Base-by-base conservation (phyloP, 176 grass and related monocot genomes). In the Musa troglodytarum region DNA sequence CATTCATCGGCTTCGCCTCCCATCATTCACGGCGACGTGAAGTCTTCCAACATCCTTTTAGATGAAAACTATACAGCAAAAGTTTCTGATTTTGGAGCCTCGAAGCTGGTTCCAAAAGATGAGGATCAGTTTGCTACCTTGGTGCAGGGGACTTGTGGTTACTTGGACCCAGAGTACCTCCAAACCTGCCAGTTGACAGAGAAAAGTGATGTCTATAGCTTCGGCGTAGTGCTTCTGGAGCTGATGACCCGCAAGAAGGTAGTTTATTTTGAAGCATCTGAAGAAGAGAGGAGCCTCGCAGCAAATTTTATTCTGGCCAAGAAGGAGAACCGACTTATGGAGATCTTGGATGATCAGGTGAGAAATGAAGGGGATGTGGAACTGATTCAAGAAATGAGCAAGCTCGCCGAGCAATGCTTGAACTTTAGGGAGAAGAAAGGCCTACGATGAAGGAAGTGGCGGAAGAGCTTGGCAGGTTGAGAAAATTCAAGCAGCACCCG, bases 131-230 rank as follows among this genome's bases (percentile, higher is more conserved):
- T 56, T 34, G 53, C 3, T 24, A 56, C 72, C 10, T 55, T 74
- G 11, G 72, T 74, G 6, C 72, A 74, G 34, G 72, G 72, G 7
- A 74, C 23, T 1, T 74, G 72, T n/a, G 72, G 52, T 56, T 74
- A 74, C 23, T 56, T 74, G 11, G 53, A 74, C 9, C 72, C 72
- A 1, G 72, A 74, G 53, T 57, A 74, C 23, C 53, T 74, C 4
- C 72, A 56, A 28, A 74, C 72, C 17, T 56, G 52, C 12, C 52
- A 56, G 16, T 56, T 57, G 16, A 57, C 72, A 16, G 72, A 74
- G 9, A 74, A 74, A 74, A 74, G 72, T 26, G 72, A 74, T 21
- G 72, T 74, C 34, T 74, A 74, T 57, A 74, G 71, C 8, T 74
- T 74, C 29, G 52, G 71, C 2, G 51, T 74, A 17, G 11, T 74